phyloP scores from a whole-genome alignment of 106 monocot species.

The Agapanthus africanus region DNA sequence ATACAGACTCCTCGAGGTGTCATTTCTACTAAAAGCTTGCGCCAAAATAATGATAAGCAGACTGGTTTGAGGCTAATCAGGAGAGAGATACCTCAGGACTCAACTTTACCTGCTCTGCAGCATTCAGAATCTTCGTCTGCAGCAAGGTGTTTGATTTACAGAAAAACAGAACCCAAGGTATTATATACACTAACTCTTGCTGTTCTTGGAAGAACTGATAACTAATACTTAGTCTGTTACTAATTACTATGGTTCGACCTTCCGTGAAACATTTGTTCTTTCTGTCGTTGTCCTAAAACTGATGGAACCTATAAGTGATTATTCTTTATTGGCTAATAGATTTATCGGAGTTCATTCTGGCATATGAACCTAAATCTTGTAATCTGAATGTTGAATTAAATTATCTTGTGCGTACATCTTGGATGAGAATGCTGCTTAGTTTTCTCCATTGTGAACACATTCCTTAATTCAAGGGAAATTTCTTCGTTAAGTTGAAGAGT shows the following conservation, averaged over 20 bases:
- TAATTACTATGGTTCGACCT: background rate
- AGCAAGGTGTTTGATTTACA: conserved; percentile 54
- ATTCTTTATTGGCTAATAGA: background rate
- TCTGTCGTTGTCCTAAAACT: background rate
- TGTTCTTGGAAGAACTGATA: background rate
- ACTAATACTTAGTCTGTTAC: too few species aligned
- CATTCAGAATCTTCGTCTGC: conserved; percentile 34
- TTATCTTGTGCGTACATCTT: background rate
- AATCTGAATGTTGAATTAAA: background rate
- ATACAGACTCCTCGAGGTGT: conserved; percentile 57
- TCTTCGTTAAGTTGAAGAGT: too few species aligned
- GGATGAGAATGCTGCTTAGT: too few species aligned
- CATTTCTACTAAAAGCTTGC: conserved; percentile 57
- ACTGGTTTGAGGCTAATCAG: conserved; percentile 43
- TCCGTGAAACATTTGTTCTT: background rate
- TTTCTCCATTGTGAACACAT: too few species aligned
- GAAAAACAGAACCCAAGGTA: conserved; percentile 37
- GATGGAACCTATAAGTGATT: background rate
- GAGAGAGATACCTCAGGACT: conserved; percentile 30
- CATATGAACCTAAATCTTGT: background rate
- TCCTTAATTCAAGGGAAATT: too few species aligned
- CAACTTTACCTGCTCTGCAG: conserved; percentile 5
- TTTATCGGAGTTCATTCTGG: conserved; percentile 1
- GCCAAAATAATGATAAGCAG: conserved; percentile 43
- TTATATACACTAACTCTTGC: background rate